phyloP scores from a whole-genome alignment of 2,329 filamentous ascomycete species.

The Dactylellina cionopaga region DNA sequence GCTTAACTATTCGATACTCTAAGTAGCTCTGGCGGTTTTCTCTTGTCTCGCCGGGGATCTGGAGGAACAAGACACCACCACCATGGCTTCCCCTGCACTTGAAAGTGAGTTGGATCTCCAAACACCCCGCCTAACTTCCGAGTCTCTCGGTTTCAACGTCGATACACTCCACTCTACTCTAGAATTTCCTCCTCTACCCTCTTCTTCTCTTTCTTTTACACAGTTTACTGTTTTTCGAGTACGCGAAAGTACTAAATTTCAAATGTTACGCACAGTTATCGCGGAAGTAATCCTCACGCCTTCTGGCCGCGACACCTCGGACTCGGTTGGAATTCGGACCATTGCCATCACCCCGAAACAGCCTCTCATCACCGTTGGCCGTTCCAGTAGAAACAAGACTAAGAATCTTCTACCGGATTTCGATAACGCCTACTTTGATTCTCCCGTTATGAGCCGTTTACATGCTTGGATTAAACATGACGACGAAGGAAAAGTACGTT shows the following conservation, averaged over 20 bases:
- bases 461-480: slow-evolving; percentile 67
- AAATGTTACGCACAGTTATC: slow-evolving; percentile 25
- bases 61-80: slow-evolving; percentile 29
- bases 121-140: slow-evolving; percentile 52
- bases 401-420: slow-evolving; percentile 60
- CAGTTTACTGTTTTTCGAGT: not conserved
- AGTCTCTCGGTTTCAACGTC: slow-evolving; percentile 5
- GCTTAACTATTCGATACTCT: too few species aligned
- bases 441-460: slow-evolving; percentile 75
- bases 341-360: slow-evolving; percentile 25
- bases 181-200: not conserved
- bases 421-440: slow-evolving; percentile 75
- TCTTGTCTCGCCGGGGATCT: slow-evolving; percentile 30
- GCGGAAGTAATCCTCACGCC: slow-evolving; percentile 39
- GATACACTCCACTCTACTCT: not conserved
- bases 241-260: slow-evolving; percentile 8
- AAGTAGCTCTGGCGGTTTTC: too few species aligned
- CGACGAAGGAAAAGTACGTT: slow-evolving; percentile 44
- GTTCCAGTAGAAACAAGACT: slow-evolving; percentile 62
- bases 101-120: slow-evolving; percentile 43
- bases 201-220: not conserved
- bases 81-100: slow-evolving; percentile 42
- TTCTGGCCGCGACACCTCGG: slow-evolving; percentile 7
- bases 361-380: slow-evolving; percentile 60
- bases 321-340: slow-evolving; percentile 45